Evolutionary conservation across 148 eudicot genomes (phyloP).

Genomic region (Drosera capensis): DNA sequence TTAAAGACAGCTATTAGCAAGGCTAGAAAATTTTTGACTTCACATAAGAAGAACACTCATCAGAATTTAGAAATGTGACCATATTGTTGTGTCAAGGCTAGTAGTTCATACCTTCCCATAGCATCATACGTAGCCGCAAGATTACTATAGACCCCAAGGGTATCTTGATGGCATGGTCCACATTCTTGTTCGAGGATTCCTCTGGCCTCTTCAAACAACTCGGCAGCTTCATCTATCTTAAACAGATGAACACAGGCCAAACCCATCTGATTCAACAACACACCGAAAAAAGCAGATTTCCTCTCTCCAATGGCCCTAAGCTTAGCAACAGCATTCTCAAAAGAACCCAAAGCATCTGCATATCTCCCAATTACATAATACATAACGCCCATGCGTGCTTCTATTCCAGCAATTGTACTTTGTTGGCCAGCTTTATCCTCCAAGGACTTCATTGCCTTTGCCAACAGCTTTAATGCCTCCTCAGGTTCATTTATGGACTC

Average conservation of each 20-base stretch:
- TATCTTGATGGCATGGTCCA: constrained; percentile 6
- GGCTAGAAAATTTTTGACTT: too few relatives aligned
- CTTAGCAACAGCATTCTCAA: constrained; percentile 4
- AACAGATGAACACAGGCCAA: constrained; percentile 5
- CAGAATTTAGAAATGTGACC: too few relatives aligned
- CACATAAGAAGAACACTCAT: too few relatives aligned
- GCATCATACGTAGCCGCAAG: constrained; percentile 9
- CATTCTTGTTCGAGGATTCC: constrained; percentile 1
- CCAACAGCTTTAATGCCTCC: not conserved
- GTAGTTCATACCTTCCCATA: constrained; percentile 8
- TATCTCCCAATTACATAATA: constrained; percentile 6
- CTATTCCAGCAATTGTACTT: constrained; percentile 3
- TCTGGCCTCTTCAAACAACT: constrained; percentile 6
- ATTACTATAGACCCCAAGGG: constrained; percentile 8
- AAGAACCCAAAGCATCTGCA: constrained; percentile 1
- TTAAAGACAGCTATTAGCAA: too few relatives aligned
- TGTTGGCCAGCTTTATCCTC: not conserved
- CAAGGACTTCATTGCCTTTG: constrained; percentile 1
- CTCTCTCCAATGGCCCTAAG: constrained; percentile 2
- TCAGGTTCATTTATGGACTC: constrained; percentile 8
- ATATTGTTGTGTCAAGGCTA: too few relatives aligned
- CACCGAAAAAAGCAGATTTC: not conserved
- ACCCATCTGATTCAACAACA: constrained; percentile 7
- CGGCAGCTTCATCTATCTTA: constrained; percentile 5
- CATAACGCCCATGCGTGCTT: constrained; percentile 7